Base-by-base conservation (phyloP, 768 basidiomycete genomes). In the Mycena pura region DNA sequence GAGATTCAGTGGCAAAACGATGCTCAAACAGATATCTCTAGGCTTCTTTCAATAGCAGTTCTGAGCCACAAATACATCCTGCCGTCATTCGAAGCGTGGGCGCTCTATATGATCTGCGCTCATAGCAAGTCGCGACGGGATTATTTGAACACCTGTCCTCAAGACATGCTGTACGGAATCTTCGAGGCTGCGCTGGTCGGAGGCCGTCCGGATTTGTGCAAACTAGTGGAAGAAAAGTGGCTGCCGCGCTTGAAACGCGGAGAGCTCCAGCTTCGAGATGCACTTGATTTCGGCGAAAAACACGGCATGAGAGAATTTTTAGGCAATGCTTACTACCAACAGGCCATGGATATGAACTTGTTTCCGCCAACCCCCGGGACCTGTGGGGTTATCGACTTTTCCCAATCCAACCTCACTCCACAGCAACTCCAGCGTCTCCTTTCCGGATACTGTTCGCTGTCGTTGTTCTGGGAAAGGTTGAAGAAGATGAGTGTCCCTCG, bases 211-310 rank as follows among this genome's bases (percentile, higher is more conserved):
- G n/a, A n/a, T n/a, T n/a, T n/a, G n/a, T n/a, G n/a, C n/a, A n/a
- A n/a, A n/a, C n/a, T n/a, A n/a, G 44, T 63, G 21, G 55, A 52
- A n/a, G 8, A 29, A 40, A 25, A 38, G 6, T 63, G 55, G 55
- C 32, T 57, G 1, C 5, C 28, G 3, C 55, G 62, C 5, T 41
- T 63, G 43, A 47, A 41, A 24, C 36, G 3, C 10, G 27, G 41
- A 25, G 55, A 57, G 17, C 55, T 57, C 31, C 27, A 28, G 25
- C 45, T 63, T n/a, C 8, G 56, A 17, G 22, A 57, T 13, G 55
- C 60, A 3, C 50, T 63, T 3, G 62, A 57, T 53, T 57, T 57
- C 24, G 62, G 55, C 19, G 62, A 63, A 44, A 49, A 21, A 1
- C 44, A 63, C 24, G 21, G 19, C 38, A 49, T 38, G 29, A 36